A percentile compares a stretch with the other conserved stretches of the same genome.
phyloP scores from a whole-genome alignment of 129 eudicot species.

The Flaveria bidentis region DNA sequence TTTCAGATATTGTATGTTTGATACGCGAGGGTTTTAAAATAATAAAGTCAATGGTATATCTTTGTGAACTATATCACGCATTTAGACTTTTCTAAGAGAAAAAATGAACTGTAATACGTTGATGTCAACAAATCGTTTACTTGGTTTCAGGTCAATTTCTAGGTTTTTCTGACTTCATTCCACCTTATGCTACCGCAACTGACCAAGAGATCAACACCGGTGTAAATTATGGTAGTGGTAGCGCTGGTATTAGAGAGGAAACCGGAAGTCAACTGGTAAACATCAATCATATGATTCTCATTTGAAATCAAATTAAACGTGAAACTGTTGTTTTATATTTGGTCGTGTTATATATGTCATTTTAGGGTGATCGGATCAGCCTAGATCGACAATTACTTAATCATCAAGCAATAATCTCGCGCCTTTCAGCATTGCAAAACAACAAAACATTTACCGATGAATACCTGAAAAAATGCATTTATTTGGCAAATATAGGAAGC shows the following conservation, averaged over 20 bases:
- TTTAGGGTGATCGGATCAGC: conserved; percentile 42
- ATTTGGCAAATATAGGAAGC: conserved; percentile 43
- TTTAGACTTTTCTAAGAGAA: too few relatives aligned
- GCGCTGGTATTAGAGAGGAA: conserved; percentile 37
- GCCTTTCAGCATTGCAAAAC: conserved; percentile 12
- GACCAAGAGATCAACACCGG: conserved; percentile 35
- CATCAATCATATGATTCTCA: too few relatives aligned
- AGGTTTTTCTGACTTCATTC: conserved; percentile 34
- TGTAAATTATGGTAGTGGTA: conserved; percentile 43
- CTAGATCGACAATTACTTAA: conserved; percentile 34
- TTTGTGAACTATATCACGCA: background rate
- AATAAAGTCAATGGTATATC: background rate
- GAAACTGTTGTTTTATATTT: background rate
- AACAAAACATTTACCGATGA: conserved; percentile 21
- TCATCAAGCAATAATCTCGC: conserved; percentile 27
- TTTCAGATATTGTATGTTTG: too few relatives aligned
- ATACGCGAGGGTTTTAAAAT: background rate
- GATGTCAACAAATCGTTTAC: background rate
- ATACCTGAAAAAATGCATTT: conserved; percentile 41
- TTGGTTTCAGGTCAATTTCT: conserved; percentile 39
- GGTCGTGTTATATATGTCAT: background rate
- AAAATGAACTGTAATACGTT: too few relatives aligned
- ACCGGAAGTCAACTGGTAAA: conserved; percentile 35
- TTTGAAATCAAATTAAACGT: background rate
- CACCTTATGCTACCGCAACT: conserved; percentile 36